These are phyloP conservation scores for Evansstolkia leycettana DNA, from an alignment of 495 filamentous ascomycete genomes.

Conservation along the genomic window DNA sequence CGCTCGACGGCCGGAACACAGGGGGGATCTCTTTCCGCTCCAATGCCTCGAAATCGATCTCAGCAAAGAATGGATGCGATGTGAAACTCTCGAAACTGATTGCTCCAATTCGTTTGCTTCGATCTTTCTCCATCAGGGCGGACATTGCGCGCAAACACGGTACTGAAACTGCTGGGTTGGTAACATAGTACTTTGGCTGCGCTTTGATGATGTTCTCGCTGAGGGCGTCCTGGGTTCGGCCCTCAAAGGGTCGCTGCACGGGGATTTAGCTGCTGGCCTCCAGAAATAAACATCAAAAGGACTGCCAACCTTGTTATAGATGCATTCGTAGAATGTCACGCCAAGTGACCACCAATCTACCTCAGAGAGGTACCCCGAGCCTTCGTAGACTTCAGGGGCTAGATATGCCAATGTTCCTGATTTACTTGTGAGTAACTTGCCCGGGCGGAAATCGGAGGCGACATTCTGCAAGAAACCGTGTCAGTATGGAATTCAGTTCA, in stretches of 20 bases:
- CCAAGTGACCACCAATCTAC: constrained; percentile 99
- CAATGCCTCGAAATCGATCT: constrained; percentile 73
- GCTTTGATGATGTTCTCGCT: constrained; percentile 73
- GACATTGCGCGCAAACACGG: constrained; percentile 77
- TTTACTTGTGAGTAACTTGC: constrained; percentile 83
- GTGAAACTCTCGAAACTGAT: constrained; percentile 69
- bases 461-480: constrained; percentile 58
- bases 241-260: constrained; percentile 74
- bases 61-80: constrained; percentile 76
- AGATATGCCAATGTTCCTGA: constrained; percentile 94
- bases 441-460: constrained; percentile 77
- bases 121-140: constrained; percentile 69
- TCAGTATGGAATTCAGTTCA: constrained; percentile 4
- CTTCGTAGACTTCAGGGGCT: constrained; percentile 88
- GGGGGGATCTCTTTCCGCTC: constrained; percentile 85
- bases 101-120: constrained; percentile 67
- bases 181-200: constrained; percentile 76
- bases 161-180: constrained; percentile 75
- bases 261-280: constrained; percentile 14
- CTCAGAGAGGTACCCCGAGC: constrained; percentile 70
- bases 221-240: constrained; percentile 67
- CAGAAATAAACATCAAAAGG: neutral
- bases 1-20: constrained; percentile 81
- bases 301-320: constrained; percentile 82
- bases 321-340: constrained; percentile 96